Percentiles rank a stretch among this genome's conserved stretches.
phyloP scores from a whole-genome alignment of 2,329 filamentous ascomycete species.

The Zarea fungicola region DNA sequence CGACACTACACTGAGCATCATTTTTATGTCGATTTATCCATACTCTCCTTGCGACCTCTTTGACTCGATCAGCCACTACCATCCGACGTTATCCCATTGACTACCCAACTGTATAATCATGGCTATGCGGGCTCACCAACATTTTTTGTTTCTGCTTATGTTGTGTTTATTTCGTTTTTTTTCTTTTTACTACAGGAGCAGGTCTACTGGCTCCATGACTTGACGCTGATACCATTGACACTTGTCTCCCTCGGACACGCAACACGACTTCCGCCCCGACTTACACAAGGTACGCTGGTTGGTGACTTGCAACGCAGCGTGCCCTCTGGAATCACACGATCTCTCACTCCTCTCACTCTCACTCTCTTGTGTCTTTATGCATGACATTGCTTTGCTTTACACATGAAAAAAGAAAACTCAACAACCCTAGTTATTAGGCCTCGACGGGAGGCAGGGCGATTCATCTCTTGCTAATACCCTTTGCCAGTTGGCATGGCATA shows the following conservation, averaged over 20 bases:
- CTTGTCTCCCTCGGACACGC: constrained; percentile 9
- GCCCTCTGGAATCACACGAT: constrained; percentile 8
- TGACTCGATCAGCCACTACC: constrained; percentile 18
- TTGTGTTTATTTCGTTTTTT: constrained; percentile 10
- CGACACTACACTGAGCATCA: background rate
- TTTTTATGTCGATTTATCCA: constrained; percentile 13
- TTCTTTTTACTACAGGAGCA: constrained; percentile 10
- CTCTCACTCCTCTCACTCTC: too few species aligned
- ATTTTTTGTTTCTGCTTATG: background rate
- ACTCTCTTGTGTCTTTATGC: constrained; percentile 10
- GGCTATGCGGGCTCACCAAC: constrained; percentile 2
- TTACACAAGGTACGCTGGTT: constrained; percentile 1
- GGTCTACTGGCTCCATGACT: constrained; percentile 8
- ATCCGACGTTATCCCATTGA: constrained; percentile 3
- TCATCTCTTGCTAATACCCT: constrained; percentile 13
- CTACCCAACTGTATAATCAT: constrained; percentile 12
- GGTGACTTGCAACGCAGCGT: background rate
- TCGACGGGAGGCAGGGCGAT: background rate
- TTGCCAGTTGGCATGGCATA: constrained; percentile 9
- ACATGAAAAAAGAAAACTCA: constrained; percentile 9
- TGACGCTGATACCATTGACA: constrained; percentile 14
- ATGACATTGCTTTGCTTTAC: constrained; percentile 11
- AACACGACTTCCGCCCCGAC: constrained; percentile 8
- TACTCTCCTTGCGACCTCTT: constrained; percentile 15
- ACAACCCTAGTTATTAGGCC: constrained; percentile 6